A percentile compares a stretch with the other conserved stretches of the same genome.
Evolutionary conservation across 805 yeast species (phyloP).

Genomic region (Ascoidea rubescens): DNA sequence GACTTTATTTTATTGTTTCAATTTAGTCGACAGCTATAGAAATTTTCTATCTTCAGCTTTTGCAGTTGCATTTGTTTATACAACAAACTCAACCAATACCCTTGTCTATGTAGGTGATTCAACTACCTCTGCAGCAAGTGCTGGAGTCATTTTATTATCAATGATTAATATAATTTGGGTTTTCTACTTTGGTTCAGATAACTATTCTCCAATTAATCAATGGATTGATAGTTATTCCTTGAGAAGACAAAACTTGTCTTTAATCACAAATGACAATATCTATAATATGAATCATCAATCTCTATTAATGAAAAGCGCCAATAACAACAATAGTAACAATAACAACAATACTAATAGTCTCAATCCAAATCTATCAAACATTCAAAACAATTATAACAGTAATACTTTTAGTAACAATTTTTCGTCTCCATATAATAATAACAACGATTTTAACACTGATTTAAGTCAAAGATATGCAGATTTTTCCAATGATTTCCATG

Average conservation of each 20-base stretch:
- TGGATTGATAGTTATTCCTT: conserved; percentile 74
- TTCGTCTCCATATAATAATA: neutral
- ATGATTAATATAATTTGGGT: conserved; percentile 80
- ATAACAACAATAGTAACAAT: conserved; percentile 2
- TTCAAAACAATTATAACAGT: conserved; percentile 8
- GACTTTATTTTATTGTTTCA: conserved; percentile 39
- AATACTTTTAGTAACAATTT: conserved; percentile 6
- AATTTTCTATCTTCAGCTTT: conserved; percentile 24
- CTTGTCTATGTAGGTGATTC: conserved; percentile 58
- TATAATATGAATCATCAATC: conserved; percentile 3
- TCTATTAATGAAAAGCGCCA: conserved; percentile 1
- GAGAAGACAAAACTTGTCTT: conserved; percentile 19
- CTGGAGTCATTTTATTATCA: conserved; percentile 76
- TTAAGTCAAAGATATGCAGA: neutral
- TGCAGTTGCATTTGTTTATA: conserved; percentile 68
- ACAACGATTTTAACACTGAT: too few relatives aligned
- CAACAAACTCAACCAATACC: conserved; percentile 71
- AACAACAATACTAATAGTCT: conserved; percentile 5
- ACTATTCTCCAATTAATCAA: conserved; percentile 74
- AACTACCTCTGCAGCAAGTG: conserved; percentile 73
- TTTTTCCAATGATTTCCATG: neutral
- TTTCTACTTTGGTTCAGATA: conserved; percentile 80
- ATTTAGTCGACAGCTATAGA: conserved; percentile 58
- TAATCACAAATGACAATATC: conserved; percentile 2
- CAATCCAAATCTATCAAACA: neutral